phyloP scores from a whole-genome alignment of 805 yeast genomes.

The Dipodascus geniculatus region DNA sequence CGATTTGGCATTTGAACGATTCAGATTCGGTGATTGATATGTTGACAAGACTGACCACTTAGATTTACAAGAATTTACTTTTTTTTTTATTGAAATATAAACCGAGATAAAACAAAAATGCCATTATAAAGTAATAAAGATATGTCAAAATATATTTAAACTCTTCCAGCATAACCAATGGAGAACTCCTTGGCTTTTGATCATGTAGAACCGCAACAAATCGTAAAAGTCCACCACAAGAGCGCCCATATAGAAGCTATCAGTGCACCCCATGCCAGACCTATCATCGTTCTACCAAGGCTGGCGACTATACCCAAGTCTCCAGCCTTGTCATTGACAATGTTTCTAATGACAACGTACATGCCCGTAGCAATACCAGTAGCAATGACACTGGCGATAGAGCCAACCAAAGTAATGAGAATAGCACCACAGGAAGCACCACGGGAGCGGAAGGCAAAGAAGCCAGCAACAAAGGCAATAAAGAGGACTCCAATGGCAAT shows the following conservation, averaged over 20 bases:
- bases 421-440: constrained; percentile 33
- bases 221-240: constrained; percentile 31
- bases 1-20: background rate
- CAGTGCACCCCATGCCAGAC: constrained; percentile 52
- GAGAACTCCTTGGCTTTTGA: constrained; percentile 18
- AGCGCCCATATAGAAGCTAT: constrained; percentile 34
- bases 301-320: constrained; percentile 45
- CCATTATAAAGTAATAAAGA: background rate
- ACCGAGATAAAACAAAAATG: background rate
- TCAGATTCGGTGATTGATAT: background rate
- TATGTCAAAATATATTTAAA: no score
- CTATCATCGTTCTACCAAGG: constrained; percentile 40
- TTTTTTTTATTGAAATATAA: no score
- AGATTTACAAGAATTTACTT: background rate
- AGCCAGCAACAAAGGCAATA: constrained; percentile 27
- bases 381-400: constrained; percentile 27
- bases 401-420: constrained; percentile 29
- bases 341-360: constrained; percentile 36
- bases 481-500: constrained; percentile 36
- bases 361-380: constrained; percentile 55
- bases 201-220: constrained; percentile 33
- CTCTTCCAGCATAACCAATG: constrained; percentile 21
- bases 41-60: background rate
- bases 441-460: constrained; percentile 36
- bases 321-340: constrained; percentile 37